Percentiles rank a stretch among this genome's conserved stretches.
phyloP scores from a whole-genome alignment of 441 rosid genomes.

The Dalechampia spathulata region DNA sequence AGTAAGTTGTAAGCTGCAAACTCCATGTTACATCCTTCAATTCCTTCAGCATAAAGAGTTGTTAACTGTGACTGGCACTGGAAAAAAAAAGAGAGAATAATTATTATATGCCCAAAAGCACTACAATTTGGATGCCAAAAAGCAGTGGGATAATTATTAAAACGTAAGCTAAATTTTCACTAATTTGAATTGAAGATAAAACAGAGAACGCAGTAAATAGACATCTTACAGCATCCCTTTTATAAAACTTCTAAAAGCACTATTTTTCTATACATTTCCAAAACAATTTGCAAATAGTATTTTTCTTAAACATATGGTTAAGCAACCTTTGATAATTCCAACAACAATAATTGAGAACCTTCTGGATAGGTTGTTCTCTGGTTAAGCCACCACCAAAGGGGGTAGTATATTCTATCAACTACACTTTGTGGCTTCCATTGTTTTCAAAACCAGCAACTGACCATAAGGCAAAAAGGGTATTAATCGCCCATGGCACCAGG shows the following conservation, averaged over 20 bases:
- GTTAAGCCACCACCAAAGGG: no score
- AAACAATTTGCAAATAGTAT: no score
- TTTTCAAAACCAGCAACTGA: no score
- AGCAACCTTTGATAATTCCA: no score
- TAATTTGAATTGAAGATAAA: not conserved
- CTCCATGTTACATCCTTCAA: constrained; percentile 84
- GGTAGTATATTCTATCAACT: no score
- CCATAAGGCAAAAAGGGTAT: no score
- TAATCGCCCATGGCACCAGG: no score
- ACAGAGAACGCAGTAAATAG: not conserved
- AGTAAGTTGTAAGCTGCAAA: constrained; percentile 93
- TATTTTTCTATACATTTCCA: not conserved
- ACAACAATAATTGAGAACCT: no score
- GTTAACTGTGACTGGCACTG: constrained; percentile 97
- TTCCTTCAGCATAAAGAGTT: constrained; percentile 86
- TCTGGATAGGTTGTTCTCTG: no score
- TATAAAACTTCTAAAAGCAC: not conserved
- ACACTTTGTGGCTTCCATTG: no score
- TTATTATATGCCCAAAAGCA: not conserved
- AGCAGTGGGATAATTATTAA: not conserved
- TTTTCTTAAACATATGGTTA: no score
- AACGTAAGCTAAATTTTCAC: not conserved
- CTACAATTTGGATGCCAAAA: not conserved
- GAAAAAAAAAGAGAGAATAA: constrained; percentile 21
- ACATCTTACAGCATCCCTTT: not conserved